phyloP scores from a whole-genome alignment of 192 early-diverging fungal genomes.

The Dimargaris xerosporica region DNA sequence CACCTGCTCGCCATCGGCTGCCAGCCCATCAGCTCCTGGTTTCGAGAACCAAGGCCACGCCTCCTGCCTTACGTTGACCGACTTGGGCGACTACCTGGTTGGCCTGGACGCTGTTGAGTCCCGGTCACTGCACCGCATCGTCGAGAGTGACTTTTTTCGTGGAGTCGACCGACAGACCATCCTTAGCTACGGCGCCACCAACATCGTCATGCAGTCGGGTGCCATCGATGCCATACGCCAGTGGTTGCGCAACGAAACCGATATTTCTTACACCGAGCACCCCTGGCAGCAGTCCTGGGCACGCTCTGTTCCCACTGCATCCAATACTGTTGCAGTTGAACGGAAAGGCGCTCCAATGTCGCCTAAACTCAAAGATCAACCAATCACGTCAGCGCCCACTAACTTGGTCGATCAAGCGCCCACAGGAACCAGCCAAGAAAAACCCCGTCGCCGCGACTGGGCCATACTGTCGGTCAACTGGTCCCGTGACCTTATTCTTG shows the following conservation, averaged over 20 bases:
- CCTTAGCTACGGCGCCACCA: slow-evolving; percentile 10
- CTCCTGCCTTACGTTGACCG: background rate
- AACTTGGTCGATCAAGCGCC: too few relatives aligned
- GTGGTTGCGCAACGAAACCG: slow-evolving; percentile 9
- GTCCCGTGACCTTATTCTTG: slow-evolving; percentile 26
- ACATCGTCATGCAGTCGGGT: slow-evolving; percentile 14
- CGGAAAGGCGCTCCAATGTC: too few relatives aligned
- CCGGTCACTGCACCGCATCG: slow-evolving; percentile 18
- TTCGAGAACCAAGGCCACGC: background rate
- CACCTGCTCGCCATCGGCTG: background rate
- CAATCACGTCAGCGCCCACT: too few relatives aligned
- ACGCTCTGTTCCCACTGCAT: background rate
- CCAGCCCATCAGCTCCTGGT: background rate
- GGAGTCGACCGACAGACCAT: slow-evolving; percentile 15
- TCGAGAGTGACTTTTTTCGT: slow-evolving; percentile 13
- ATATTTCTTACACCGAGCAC: background rate
- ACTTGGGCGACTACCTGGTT: slow-evolving; percentile 18
- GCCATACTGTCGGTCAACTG: slow-evolving; percentile 26
- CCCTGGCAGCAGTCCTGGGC: background rate
- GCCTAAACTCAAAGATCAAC: too few relatives aligned
- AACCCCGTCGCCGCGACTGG: slow-evolving; percentile 10
- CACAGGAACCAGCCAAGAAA: too few relatives aligned
- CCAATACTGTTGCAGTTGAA: background rate
- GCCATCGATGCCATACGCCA: slow-evolving; percentile 15
- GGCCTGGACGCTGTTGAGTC: slow-evolving; percentile 18